Percentiles rank a stretch among this genome's conserved stretches.
These are phyloP conservation scores for Trichophyton mentagrophytes DNA, from an alignment of 2,329 filamentous ascomycete genomes.

Conservation along the genomic window DNA sequence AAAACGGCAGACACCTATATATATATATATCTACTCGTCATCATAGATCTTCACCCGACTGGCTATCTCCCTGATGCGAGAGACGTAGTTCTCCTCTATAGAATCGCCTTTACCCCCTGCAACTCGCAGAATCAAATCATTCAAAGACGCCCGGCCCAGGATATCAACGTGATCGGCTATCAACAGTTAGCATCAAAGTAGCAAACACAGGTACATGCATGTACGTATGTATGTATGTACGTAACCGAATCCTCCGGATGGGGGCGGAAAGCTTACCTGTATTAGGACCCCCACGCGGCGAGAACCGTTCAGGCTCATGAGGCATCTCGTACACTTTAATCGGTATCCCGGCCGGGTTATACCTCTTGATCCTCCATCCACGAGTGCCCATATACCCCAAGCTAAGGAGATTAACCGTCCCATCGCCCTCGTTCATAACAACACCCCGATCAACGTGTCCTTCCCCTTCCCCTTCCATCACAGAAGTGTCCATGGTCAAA, in stretches of 20 bases:
- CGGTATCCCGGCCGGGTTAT: constrained; percentile 73
- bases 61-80: constrained; percentile 70
- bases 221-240: too few species aligned
- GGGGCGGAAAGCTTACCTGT: constrained; percentile 34
- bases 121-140: constrained; percentile 77
- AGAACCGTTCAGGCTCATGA: constrained; percentile 88
- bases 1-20: neutral
- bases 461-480: constrained; percentile 28
- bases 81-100: constrained; percentile 65
- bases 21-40: constrained; percentile 27
- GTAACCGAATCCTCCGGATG: constrained; percentile 9
- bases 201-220: neutral
- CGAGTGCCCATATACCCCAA: constrained; percentile 94
- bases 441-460: constrained; percentile 63
- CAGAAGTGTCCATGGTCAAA: constrained; percentile 42
- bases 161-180: constrained; percentile 94
- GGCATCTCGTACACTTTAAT: constrained; percentile 90
- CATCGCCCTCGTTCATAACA: constrained; percentile 90
- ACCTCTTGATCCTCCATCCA: constrained; percentile 86
- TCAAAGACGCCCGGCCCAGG: constrained; percentile 72
- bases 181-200: neutral
- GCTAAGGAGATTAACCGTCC: constrained; percentile 85
- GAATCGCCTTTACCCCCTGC: constrained; percentile 72
- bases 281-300: constrained; percentile 58
- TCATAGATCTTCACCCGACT: constrained; percentile 73